Percentiles rank a stretch among this genome's conserved stretches.
phyloP scores from a whole-genome alignment of 805 yeast genomes.

The Kazachstania psychrophila region DNA sequence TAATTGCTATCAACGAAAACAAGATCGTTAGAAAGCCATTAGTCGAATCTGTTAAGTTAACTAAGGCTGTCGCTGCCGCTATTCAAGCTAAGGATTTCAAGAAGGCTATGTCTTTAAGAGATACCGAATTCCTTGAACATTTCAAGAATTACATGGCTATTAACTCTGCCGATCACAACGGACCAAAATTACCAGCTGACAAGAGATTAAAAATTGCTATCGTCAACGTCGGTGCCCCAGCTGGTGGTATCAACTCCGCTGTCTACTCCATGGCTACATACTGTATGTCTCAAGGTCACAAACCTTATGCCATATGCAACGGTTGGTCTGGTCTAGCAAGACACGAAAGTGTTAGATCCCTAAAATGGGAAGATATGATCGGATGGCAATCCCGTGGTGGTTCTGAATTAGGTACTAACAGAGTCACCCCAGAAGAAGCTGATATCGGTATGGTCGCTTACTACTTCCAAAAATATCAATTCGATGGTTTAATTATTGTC shows the following conservation, averaged over 20 bases:
- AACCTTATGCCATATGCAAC: constrained; percentile 59
- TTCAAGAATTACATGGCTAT: constrained; percentile 54
- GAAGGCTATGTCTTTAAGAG: constrained; percentile 62
- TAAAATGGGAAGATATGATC: constrained; percentile 61
- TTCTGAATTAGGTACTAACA: constrained; percentile 73
- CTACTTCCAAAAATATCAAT: constrained; percentile 55
- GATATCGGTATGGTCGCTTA: constrained; percentile 66
- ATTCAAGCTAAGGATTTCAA: constrained; percentile 58
- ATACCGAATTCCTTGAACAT: constrained; percentile 59
- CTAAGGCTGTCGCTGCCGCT: constrained; percentile 64
- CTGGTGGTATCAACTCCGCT: constrained; percentile 73
- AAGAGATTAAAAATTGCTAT: constrained; percentile 57
- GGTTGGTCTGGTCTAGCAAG: constrained; percentile 66
- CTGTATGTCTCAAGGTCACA: constrained; percentile 69
- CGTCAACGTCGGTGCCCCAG: constrained; percentile 72
- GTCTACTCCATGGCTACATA: constrained; percentile 64
- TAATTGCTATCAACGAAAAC: constrained; percentile 66
- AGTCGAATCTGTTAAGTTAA: constrained; percentile 62
- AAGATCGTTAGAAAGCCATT: constrained; percentile 58
- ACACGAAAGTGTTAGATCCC: constrained; percentile 49
- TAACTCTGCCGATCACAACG: constrained; percentile 58
- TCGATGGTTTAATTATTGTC: constrained; percentile 63
- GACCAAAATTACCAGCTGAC: constrained; percentile 45
- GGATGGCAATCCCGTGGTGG: constrained; percentile 73
- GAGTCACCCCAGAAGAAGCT: constrained; percentile 55